Evolutionary conservation across 768 basidiomycete genomes (phyloP), one percentile per base, ranked within the genome.

Genomic region (Sistotremastrum suecicum): DNA sequence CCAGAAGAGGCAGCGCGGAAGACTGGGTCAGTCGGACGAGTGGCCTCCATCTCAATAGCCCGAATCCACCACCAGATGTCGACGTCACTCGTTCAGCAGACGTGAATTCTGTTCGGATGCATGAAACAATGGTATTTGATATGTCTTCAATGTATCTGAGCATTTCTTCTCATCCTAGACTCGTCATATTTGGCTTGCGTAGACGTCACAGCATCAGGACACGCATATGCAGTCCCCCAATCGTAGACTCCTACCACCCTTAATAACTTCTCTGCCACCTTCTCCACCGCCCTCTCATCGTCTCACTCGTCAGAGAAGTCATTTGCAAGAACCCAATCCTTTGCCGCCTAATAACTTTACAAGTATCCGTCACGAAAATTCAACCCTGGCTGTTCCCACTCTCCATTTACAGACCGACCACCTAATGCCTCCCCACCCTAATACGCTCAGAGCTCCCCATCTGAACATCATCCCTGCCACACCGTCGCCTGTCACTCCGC

Each of bases 1-100:
- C 56, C 10, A 52, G 69, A 53, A 59, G 67, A 30, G 63, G 68
- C 37, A 59, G 63, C 11, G 70, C 74, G 6, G 83, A 84, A 48
- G 83, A 86, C 55, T 87, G 82, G 84, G 83, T 86, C 7, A 66
- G 68, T 48, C 80, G 78, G 55, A 73, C 84, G 3, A 70, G 74
- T 45, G 78, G 71, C 41, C 68, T 86, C 49, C 69, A 71, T n/a
- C 80, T 86, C 20, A 70, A 72, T 44, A 75, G 75, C 50, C 72
- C 75, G 39, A 53, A 62, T 33, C 30, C 36, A 39, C 37, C 43
- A 11, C 37, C 44, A 12, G 50, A 45, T 10, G 50, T 45, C 7
- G 45, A 39, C 39, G 48, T 43, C 36, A 50, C 54, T 42, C 40
- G 40, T 35, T 52, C 49, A 36, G 46, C 46, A 34, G 77, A 78